Base-by-base conservation (phyloP, 371 early-diverging fungal genomes). In the Apophysomyces sp. region DNA sequence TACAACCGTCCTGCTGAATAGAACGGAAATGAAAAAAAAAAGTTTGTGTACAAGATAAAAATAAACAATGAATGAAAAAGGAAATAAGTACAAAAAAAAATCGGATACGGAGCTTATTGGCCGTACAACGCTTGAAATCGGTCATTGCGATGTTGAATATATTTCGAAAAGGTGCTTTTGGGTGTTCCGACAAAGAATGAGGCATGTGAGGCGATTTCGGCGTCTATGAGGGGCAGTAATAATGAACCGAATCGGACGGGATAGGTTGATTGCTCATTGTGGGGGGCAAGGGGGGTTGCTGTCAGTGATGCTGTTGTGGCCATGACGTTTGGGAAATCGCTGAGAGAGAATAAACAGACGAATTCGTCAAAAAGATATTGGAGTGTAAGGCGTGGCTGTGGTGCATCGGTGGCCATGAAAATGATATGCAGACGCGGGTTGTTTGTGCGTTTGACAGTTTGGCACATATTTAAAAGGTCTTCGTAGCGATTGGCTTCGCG, bases 361-460 rank as follows among this genome's bases (percentile, higher is more conserved):
- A 77, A 83, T 30, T 80, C 77, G 3, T 73, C 66, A 62, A 77
- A 71, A 8, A 78, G 67, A 0, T 64, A 61, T 6, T 66, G 63
- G 4, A 85, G 56, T 0, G 76, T 61, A 0, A 61, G 37, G 26
- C 86, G 80, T 26, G 86, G 86, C 30, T 76, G 67, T 18, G 67
- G 72, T 9, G 83, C 75, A 68, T 85, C 86, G 0, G 86, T 85
- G 4, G 86, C 82, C 78, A 85, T 78, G 36, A 76, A 85, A 27
- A 83, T 71, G 54, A 85, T 67, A 0, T 73, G 78, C 27, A 72
- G 56, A 41, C 67, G 60, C 4, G 74, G 74, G 44, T 67, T 21
- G 9, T 31, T 32, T 29, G 5, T 29, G 12, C 2, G 31, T 18
- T 51, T 59, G 52, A 21, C 31, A 24, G 18, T 31, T 44, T 49